Evolutionary conservation across 1,139 yeast species (phyloP).

Genomic region (Candida pseudoviswanathii): DNA sequence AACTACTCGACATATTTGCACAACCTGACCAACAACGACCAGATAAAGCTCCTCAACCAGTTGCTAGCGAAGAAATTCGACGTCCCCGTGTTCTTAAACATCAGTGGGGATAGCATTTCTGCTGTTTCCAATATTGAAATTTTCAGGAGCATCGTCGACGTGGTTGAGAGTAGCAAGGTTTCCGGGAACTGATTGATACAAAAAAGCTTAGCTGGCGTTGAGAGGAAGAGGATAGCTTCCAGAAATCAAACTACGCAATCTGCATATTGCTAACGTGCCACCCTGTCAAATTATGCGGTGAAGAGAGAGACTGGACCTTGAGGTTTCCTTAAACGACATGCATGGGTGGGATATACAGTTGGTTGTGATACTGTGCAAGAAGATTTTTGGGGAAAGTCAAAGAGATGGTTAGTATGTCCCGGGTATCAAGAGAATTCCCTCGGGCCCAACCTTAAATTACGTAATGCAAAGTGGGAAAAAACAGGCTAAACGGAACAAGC

Average conservation of each 20-base stretch:
- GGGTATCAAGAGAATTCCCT: not conserved
- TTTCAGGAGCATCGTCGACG: constrained; percentile 7
- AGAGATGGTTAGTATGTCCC: not conserved
- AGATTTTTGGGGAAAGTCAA: not conserved
- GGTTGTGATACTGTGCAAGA: not conserved
- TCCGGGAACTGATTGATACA: too few species aligned
- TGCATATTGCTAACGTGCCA: too few species aligned
- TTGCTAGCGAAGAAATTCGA: constrained; percentile 19
- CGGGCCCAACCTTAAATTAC: too few species aligned
- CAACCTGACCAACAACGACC: constrained; percentile 12
- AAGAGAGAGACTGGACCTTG: not conserved
- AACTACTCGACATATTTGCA: constrained; percentile 17
- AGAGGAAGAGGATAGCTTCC: too few species aligned
- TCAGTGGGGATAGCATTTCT: constrained; percentile 11
- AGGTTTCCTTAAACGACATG: not conserved
- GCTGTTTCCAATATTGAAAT: constrained; percentile 9
- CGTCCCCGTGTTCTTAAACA: constrained; percentile 19
- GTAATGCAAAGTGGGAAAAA: not conserved
- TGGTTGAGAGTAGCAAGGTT: constrained; percentile 1
- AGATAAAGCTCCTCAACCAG: constrained; percentile 16
- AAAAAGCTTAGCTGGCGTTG: too few species aligned
- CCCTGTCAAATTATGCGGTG: too few species aligned
- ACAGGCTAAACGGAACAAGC: not conserved
- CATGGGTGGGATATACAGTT: not conserved
- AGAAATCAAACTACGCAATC: too few species aligned